Percentiles rank a stretch among this genome's conserved stretches.
Conservation (phyloP, 2,329 filamentous ascomycete genomes). For the Sclerotinia sclerotiorum region DNA sequence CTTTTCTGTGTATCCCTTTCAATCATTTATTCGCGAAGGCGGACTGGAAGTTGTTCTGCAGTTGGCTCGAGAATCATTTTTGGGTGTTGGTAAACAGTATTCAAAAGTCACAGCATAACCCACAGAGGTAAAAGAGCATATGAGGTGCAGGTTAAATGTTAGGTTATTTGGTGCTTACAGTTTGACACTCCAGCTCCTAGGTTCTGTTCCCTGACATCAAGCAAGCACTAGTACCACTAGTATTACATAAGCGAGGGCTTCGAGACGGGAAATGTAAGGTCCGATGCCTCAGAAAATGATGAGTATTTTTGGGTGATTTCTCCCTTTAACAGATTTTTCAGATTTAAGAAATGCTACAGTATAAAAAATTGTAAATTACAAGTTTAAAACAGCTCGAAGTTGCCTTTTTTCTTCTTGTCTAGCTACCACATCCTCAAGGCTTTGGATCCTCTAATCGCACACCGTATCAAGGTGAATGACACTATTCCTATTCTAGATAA, state of each 20-base stretch:
- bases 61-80: conserved; percentile 18
- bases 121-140: neutral
- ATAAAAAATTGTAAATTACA: neutral
- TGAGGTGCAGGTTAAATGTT: conserved; percentile 12
- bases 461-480: neutral
- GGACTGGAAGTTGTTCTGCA: conserved; percentile 2
- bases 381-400: neutral
- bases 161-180: conserved; percentile 18
- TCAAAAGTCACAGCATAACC: neutral
- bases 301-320: neutral
- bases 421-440: neutral
- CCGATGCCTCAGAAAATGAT: neutral
- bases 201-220: conserved; percentile 19
- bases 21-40: conserved; percentile 21
- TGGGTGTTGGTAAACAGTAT: neutral
- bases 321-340: neutral
- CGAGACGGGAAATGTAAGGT: conserved; percentile 12
- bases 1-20: conserved; percentile 19
- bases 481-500: neutral
- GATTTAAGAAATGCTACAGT: neutral
- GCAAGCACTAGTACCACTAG: neutral
- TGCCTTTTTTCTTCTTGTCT: neutral
- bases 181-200: conserved; percentile 2
- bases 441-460: neutral
- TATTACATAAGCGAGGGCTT: conserved; percentile 15